Evolutionary conservation across 441 rosid genomes (phyloP), one percentile per base, ranked within the genome.

Genomic region (Pelargonium hybrid): DNA sequence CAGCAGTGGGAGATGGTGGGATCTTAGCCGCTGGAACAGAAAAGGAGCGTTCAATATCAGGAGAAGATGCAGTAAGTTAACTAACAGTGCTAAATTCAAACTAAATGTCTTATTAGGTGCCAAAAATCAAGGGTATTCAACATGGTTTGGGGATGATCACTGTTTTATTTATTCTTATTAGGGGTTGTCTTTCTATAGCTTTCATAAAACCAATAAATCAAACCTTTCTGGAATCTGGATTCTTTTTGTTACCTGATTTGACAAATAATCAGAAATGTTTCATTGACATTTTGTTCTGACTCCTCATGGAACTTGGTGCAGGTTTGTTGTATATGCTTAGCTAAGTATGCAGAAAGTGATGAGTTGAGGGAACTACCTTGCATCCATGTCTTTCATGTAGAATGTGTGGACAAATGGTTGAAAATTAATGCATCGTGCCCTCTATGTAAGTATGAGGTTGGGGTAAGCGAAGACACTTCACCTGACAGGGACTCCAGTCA

Each of bases 291-390:
- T 20, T 57, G 63, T 23, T 7, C 11, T 8, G 11, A 57, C 63
- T 57, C 63, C 66, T 50, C 14, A 14, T 9, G 17, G 7, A 18
- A n/a, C 61, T 47, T 65, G 10, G 62, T 79, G 52, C 83, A 94
- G 98, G 93, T 87, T 31, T 94, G 99, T 82, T 94, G 99, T 84
- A 92, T 92, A 73, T 94, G 99, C 81, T 83, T 94, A 82, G 97
- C 96, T 3, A 94, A 90, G 71, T 94, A 90, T 66, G 88, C 88
- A 14, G 86, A 94, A 75, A 89, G 89, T 5, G 98, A 92, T 13
- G 99, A 94, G 80, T 79, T 94, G 75, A 85, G 90, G 77, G 98
- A 92, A 84, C 84, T 94, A 66, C 90, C 94, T 0, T 94, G 99
- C 70, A 71, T 77, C 52, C 99, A 94, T 82, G 88, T 89, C 78